phyloP scores from a whole-genome alignment of 2,329 filamentous ascomycete species.

The Neonectria coccinea region DNA sequence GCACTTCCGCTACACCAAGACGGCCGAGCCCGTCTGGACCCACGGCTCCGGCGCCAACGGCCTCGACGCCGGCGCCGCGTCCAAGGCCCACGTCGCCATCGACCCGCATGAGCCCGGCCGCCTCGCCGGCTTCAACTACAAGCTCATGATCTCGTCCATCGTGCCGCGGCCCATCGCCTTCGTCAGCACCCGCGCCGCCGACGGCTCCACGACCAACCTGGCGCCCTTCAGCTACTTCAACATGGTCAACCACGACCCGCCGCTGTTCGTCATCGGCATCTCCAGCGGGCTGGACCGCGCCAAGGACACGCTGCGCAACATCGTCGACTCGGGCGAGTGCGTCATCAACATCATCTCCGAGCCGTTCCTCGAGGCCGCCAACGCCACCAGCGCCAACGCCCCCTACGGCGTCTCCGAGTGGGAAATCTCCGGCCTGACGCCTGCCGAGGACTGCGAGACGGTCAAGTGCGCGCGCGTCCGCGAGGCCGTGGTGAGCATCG shows the following conservation, averaged over 20 bases:
- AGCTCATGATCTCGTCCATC: conserved; percentile 86
- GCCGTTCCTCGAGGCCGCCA: conserved; percentile 87
- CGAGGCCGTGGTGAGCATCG: conserved; percentile 86
- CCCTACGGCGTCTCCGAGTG: conserved; percentile 84
- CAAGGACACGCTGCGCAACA: conserved; percentile 84
- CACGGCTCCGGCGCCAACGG: conserved; percentile 75
- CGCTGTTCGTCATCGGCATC: conserved; percentile 77
- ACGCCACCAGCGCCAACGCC: conserved; percentile 81
- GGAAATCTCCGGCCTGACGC: conserved; percentile 80
- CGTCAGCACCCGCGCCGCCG: conserved; percentile 65
- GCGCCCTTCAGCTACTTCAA: conserved; percentile 92
- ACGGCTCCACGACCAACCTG: conserved; percentile 76
- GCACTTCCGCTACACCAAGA: conserved; percentile 75
- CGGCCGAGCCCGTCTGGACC: conserved; percentile 73
- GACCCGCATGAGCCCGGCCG: conserved; percentile 82
- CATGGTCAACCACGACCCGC: conserved; percentile 86
- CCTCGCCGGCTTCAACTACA: conserved; percentile 82
- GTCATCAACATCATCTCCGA: conserved; percentile 90
- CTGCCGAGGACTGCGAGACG: conserved; percentile 70
- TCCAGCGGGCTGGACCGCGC: conserved; percentile 59
- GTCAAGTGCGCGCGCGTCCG: conserved; percentile 80
- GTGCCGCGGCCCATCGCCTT: conserved; percentile 84
- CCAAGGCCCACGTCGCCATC: conserved; percentile 76
- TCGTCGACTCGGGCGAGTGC: conserved; percentile 79
- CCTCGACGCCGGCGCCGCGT: conserved; percentile 42